Base-by-base conservation (phyloP, 306 rosid genomes). In the Cyclanthera cordifolia region DNA sequence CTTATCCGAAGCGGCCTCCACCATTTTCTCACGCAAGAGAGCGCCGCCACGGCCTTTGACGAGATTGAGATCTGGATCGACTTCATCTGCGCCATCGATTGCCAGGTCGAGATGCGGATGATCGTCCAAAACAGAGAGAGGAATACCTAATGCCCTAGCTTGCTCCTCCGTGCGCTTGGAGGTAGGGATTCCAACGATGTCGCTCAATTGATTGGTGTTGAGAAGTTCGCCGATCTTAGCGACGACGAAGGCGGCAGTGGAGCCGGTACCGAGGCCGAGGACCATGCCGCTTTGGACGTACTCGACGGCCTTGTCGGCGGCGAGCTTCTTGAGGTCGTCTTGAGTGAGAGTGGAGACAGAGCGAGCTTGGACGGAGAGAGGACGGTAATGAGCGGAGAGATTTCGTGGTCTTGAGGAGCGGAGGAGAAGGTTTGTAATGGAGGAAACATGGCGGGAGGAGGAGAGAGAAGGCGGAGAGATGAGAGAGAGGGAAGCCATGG, bases 11-110 rank as follows among this genome's bases (percentile, higher is more conserved):
- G 86, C 90, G 24, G 91, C 76, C 20, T 91, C 97, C 6, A 91
- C 86, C 97, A 91, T 88, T 53, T 90, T 90, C 54, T 90, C 95
- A 3, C 95, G 75, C 24, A 90, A 41, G 2, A 90, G 89, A 1
- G 97, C 88, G 14, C 97, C 95, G 46, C 95, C 95, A 46, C 97
- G 87, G 4, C 97, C 97, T 34, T 90, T 90, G 4, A 90, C 97
- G 47, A 88, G 25, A 65, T 88, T 90, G 56, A 90, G 72, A 17
- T 53, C 21, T 5, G 94, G 95, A 20, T 90, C 95, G 25, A 90
- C 97, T 73, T 90, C 97, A 1, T 90, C 97, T 27, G 97, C 95
- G 8, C 95, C 97, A 19, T 90, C 97, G 50, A 90, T 90, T 0
- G 94, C 87, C 13, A 91, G 86, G 74, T 91, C 97, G 21, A 91